Evolutionary conservation across 2,329 filamentous ascomycete genomes (phyloP).

Genomic region (Aspergillus puulaauensis): DNA sequence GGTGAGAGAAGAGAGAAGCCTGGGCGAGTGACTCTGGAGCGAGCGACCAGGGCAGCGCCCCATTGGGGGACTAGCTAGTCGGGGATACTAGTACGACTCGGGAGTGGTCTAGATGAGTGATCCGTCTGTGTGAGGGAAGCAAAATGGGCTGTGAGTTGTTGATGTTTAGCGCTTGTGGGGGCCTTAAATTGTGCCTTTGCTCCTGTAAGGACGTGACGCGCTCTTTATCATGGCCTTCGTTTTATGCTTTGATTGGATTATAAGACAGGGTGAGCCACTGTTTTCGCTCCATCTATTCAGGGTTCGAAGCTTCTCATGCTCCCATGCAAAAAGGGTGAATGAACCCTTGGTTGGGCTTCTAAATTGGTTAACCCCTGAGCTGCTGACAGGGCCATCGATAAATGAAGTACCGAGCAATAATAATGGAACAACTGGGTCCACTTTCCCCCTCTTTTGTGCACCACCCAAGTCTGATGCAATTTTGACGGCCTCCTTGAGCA

Average conservation of each 20-base stretch:
- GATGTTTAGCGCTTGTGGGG: background rate
- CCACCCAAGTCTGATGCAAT: background rate
- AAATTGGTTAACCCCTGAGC: conserved; percentile 6
- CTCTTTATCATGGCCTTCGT: background rate
- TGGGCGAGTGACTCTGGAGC: conserved; percentile 13
- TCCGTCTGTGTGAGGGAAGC: background rate
- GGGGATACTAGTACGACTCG: background rate
- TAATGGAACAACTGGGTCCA: background rate
- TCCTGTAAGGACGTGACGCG: background rate
- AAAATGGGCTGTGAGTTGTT: background rate
- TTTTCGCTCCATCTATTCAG: background rate
- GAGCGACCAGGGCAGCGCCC: conserved; percentile 17
- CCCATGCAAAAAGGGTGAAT: background rate
- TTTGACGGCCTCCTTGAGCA: background rate
- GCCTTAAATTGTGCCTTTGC: background rate
- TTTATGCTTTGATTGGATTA: background rate
- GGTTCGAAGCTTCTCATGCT: background rate
- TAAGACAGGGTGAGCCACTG: background rate
- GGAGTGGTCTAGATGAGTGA: conserved; percentile 4
- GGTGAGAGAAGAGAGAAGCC: conserved; percentile 7
- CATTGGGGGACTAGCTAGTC: conserved; percentile 3
- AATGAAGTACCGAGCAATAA: too few relatives aligned
- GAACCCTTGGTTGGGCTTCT: conserved; percentile 1
- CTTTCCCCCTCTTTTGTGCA: background rate
- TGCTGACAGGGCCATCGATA: background rate